Evolutionary conservation across 805 yeast species (phyloP).

Genomic region (Candida coleopterorum): DNA sequence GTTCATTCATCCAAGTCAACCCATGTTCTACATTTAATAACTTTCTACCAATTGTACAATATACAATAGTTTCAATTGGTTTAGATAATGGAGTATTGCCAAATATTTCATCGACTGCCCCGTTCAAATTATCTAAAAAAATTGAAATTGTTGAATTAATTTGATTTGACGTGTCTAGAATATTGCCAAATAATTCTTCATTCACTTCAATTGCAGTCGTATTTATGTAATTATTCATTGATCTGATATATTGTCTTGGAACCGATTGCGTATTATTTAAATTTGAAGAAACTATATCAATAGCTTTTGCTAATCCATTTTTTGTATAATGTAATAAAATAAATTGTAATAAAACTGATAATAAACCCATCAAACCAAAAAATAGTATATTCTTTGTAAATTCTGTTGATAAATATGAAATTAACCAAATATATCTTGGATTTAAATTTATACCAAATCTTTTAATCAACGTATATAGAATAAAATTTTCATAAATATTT

Average conservation of each 20-base stretch:
- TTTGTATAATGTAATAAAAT: slow-evolving; percentile 30
- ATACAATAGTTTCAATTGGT: slow-evolving; percentile 64
- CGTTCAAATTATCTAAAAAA: slow-evolving; percentile 57
- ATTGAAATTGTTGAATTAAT: slow-evolving; percentile 56
- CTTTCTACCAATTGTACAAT: slow-evolving; percentile 77
- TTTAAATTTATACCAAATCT: slow-evolving; percentile 9
- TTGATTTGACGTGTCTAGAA: slow-evolving; percentile 50
- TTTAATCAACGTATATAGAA: slow-evolving; percentile 9
- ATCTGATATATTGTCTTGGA: slow-evolving; percentile 9
- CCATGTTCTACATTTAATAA: slow-evolving; percentile 63
- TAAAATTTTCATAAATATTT: slow-evolving; percentile 12
- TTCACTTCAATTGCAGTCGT: slow-evolving; percentile 52
- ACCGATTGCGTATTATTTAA: background rate
- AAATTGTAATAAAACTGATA: slow-evolving; percentile 51
- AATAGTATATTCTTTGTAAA: slow-evolving; percentile 47
- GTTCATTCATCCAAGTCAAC: slow-evolving; percentile 68
- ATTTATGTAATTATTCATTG: slow-evolving; percentile 51
- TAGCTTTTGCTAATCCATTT: background rate
- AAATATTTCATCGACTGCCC: slow-evolving; percentile 55
- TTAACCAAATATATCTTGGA: slow-evolving; percentile 32
- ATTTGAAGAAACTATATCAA: background rate
- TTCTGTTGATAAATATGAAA: slow-evolving; percentile 49
- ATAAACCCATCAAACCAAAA: slow-evolving; percentile 54
- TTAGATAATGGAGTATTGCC: slow-evolving; percentile 60
- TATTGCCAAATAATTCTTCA: slow-evolving; percentile 60